Evolutionary conservation across 257 asterid species (phyloP), one percentile per base, ranked within the genome.

Genomic region (Scutellaria minor): DNA sequence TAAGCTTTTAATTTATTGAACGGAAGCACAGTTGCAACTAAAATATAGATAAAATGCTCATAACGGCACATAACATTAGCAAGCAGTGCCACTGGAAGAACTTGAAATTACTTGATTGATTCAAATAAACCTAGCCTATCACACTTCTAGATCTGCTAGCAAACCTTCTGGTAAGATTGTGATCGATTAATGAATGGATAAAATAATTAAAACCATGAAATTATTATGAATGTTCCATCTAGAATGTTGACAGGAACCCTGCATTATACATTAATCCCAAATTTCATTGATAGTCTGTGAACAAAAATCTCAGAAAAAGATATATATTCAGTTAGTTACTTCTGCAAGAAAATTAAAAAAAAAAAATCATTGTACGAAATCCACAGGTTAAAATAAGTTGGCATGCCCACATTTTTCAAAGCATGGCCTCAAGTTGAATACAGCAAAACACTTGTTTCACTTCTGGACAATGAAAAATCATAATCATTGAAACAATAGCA

Each of bases 81-180:
- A 66, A 62, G 15, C 24, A 61, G 66, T 60, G 62, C 66, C 50
- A 15, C 11, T 35, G 37, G 68, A 67, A 61, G 63, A 22, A 46
- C 6, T 18, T 41, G 9, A 46, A 61, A 72, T 51, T 31, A 58
- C 11, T n/a, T 24, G 57, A 63, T 15, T 5, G 9, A 65, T 53
- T 44, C 46, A 67, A 51, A 57, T 64, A 68, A 44, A 40, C 59
- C 18, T 18, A 66, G 74, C 51, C 50, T 45, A 51, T 44, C 45
- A 46, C 22, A 44, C 66, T 54, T 35, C 53, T 22, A 73, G 22
- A 62, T 46, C 18, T 13, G 35, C 54, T 37, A 62, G 39, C 46
- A 20, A 13, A 15, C 52, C 9, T 72, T 42, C 20, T 5, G 41
- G 45, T 1, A 35, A 31, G 14, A 3, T 27, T n/a, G 48, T 46